A percentile compares a stretch with the other conserved stretches of the same genome.
Evolutionary conservation across 2,329 filamentous ascomycete species (phyloP).

Genomic region (Alternaria rosae): DNA sequence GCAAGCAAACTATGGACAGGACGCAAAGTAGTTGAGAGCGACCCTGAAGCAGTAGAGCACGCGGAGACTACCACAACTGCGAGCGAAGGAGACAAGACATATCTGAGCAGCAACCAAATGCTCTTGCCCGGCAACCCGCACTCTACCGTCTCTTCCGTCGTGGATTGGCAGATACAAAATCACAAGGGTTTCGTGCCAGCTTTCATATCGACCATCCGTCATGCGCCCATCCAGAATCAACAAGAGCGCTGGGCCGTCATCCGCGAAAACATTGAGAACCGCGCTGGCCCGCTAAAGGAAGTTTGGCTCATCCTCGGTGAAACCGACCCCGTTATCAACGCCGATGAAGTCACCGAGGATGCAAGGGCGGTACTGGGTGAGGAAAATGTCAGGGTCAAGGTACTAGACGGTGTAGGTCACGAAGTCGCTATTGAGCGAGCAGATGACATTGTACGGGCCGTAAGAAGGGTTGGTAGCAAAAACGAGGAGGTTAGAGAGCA

Average conservation of each 20-base stretch:
- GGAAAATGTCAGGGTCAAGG: slow-evolving; percentile 64
- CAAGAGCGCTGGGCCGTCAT: slow-evolving; percentile 68
- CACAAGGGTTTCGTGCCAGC: slow-evolving; percentile 73
- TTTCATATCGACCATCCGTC: slow-evolving; percentile 74
- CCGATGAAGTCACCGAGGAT: slow-evolving; percentile 70
- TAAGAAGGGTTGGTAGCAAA: slow-evolving; percentile 11
- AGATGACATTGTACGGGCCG: slow-evolving; percentile 60
- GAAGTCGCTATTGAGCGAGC: slow-evolving; percentile 72
- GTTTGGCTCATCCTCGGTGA: slow-evolving; percentile 72
- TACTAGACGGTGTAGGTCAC: slow-evolving; percentile 68
- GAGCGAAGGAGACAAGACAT: slow-evolving; percentile 29
- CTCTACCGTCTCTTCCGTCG: slow-evolving; percentile 67
- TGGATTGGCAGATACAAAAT: slow-evolving; percentile 72
- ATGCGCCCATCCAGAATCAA: slow-evolving; percentile 73
- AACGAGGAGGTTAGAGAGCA: slow-evolving; percentile 6
- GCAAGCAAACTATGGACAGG: slow-evolving; percentile 42
- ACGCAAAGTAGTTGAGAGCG: slow-evolving; percentile 34
- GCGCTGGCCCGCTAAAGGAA: slow-evolving; percentile 54
- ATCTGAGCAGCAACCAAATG: slow-evolving; percentile 25
- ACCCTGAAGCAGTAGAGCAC: slow-evolving; percentile 30
- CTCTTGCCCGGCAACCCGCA: slow-evolving; percentile 61
- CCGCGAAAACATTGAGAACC: slow-evolving; percentile 47
- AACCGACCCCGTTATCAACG: slow-evolving; percentile 71
- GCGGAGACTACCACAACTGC: slow-evolving; percentile 18
- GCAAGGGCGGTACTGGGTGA: slow-evolving; percentile 64